Percentiles rank a stretch among this genome's conserved stretches.
Evolutionary conservation across 140 eudicot genomes (phyloP).

Genomic region (Oenanthe javanica): DNA sequence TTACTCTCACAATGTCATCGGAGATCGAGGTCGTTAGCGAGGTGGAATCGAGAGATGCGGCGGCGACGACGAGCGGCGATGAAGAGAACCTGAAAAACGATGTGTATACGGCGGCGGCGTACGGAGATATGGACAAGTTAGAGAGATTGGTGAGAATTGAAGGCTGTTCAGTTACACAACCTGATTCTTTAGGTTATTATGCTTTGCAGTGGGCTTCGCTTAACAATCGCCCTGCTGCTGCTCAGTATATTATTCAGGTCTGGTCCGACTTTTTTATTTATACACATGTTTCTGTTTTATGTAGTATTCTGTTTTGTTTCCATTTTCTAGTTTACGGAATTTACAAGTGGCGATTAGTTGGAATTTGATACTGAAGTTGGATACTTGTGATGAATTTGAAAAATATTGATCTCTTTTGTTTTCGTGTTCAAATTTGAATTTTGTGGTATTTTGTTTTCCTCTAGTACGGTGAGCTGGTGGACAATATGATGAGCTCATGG

Average conservation of each 20-base stretch:
- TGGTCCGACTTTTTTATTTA: background rate
- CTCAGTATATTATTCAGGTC: constrained; percentile 45
- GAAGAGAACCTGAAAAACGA: constrained; percentile 72
- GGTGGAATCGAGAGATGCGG: constrained; percentile 29
- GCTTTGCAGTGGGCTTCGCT: constrained; percentile 99
- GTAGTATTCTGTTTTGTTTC: no score
- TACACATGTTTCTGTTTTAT: no score
- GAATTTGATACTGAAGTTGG: background rate
- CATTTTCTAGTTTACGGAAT: background rate
- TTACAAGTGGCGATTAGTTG: background rate
- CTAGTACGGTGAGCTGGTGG: background rate
- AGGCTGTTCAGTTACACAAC: constrained; percentile 70
- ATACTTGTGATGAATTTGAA: background rate
- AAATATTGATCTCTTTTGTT: no score
- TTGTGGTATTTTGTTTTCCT: background rate
- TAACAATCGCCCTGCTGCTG: constrained; percentile 90
- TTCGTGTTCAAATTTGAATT: no score
- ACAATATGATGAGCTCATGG: background rate
- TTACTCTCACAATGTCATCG: constrained; percentile 43
- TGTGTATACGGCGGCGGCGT: constrained; percentile 96
- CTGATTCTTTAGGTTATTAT: constrained; percentile 76
- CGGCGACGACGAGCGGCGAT: constrained; percentile 23
- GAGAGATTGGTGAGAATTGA: constrained; percentile 73
- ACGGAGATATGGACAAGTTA: constrained; percentile 92
- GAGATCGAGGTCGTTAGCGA: constrained; percentile 96